Conservation (phyloP, 805 yeast species). For the Kodamaea kakaduensis region DNA sequence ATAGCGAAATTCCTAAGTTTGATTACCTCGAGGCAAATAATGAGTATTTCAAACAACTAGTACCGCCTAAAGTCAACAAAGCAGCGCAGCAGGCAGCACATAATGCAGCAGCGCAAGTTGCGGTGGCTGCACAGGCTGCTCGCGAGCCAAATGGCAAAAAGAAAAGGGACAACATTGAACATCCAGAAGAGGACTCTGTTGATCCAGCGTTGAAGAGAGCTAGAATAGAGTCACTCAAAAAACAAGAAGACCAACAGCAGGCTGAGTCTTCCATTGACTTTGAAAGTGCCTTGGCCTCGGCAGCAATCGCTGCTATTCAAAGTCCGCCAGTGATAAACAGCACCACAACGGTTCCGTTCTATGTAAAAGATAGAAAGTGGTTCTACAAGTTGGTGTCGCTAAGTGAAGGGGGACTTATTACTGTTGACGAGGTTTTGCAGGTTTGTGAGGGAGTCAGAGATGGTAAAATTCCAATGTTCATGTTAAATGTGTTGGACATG, state of each 20-base stretch:
- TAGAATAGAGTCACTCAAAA: constrained; percentile 12
- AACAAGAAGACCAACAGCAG: constrained; percentile 8
- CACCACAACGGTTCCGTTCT: constrained; percentile 22
- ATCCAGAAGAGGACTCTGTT: constrained; percentile 22
- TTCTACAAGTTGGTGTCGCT: constrained; percentile 29
- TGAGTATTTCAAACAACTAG: constrained; percentile 25
- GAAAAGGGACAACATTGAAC: constrained; percentile 13
- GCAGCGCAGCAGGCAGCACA: constrained; percentile 9
- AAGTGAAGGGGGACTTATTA: constrained; percentile 24
- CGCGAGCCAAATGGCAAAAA: constrained; percentile 2
- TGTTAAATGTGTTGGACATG: constrained; percentile 33
- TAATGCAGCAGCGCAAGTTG: constrained; percentile 7
- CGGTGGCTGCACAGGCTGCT: constrained; percentile 7
- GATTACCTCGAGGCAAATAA: constrained; percentile 27
- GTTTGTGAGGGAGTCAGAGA: constrained; percentile 37
- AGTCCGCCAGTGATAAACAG: constrained; percentile 24
- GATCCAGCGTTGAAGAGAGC: constrained; percentile 28
- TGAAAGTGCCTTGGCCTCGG: constrained; percentile 26
- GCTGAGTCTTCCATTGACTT: constrained; percentile 16
- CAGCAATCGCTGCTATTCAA: constrained; percentile 32
- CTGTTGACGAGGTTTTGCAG: constrained; percentile 27
- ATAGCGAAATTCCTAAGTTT: constrained; percentile 30
- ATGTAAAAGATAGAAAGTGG: constrained; percentile 36
- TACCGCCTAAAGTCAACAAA: constrained; percentile 15
- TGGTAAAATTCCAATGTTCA: constrained; percentile 32